Evolutionary conservation across 371 early-diverging fungal genomes (phyloP).

Genomic region (Scutellospora calospora): DNA sequence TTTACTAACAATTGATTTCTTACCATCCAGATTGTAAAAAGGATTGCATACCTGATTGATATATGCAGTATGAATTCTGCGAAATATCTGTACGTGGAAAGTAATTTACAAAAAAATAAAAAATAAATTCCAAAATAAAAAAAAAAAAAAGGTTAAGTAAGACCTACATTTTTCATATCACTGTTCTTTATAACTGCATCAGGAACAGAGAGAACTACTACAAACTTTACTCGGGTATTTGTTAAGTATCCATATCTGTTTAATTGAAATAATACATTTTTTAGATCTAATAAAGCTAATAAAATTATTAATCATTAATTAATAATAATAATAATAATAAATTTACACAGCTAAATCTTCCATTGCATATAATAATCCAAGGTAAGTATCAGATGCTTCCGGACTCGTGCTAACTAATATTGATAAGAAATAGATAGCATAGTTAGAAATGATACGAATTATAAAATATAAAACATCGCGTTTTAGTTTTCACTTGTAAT

Average conservation of each 20-base stretch:
- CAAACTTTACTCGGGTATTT: slow-evolving; percentile 84
- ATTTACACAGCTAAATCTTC: slow-evolving; percentile 86
- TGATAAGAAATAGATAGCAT: not conserved
- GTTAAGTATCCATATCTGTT: slow-evolving; percentile 84
- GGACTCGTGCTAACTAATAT: slow-evolving; percentile 54
- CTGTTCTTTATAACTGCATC: slow-evolving; percentile 82
- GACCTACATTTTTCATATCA: slow-evolving; percentile 80
- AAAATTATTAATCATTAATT: not conserved
- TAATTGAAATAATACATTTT: not conserved
- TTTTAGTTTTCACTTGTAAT: no score
- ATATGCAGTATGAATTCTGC: slow-evolving; percentile 82
- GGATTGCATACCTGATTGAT: slow-evolving; percentile 83
- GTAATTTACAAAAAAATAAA: no score
- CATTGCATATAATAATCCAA: slow-evolving; percentile 86
- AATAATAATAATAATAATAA: slow-evolving; percentile 19
- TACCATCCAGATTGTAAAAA: slow-evolving; percentile 74
- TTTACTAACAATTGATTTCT: slow-evolving; percentile 64
- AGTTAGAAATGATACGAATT: not conserved
- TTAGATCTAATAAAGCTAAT: not conserved
- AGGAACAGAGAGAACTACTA: slow-evolving; percentile 78
- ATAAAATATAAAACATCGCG: no score
- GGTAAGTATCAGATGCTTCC: slow-evolving; percentile 77
- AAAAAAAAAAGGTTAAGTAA: not conserved
- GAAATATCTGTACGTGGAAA: slow-evolving; percentile 67
- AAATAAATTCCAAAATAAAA: not conserved